phyloP scores from a whole-genome alignment of 768 basidiomycete genomes.

The Pleurotus djamor region DNA sequence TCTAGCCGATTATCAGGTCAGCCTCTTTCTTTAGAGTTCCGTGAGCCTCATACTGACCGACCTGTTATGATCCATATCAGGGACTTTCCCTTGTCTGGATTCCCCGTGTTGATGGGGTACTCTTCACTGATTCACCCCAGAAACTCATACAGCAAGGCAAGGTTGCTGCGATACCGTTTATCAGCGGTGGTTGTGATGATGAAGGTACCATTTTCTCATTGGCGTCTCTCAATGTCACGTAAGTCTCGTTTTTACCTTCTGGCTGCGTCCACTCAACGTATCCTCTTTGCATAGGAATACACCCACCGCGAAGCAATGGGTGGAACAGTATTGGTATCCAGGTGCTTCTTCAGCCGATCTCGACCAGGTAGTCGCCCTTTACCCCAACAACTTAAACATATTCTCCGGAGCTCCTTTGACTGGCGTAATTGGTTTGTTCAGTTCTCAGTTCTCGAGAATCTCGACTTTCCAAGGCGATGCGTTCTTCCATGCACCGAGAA shows the following conservation, averaged over 20 bases:
- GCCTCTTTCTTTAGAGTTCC: background rate
- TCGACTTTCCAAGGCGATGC: slow-evolving; percentile 33
- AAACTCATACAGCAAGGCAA: slow-evolving; percentile 18
- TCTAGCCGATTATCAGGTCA: slow-evolving; percentile 14
- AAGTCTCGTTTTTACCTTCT: background rate
- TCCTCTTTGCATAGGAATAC: slow-evolving; percentile 14
- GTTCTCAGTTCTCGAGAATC: slow-evolving; percentile 32
- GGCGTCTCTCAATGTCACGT: slow-evolving; percentile 21
- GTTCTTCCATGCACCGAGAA: slow-evolving; percentile 31
- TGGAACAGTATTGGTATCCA: slow-evolving; percentile 10
- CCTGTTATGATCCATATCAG: slow-evolving; percentile 16
- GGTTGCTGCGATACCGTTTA: slow-evolving; percentile 29
- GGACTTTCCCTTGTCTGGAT: slow-evolving; percentile 28
- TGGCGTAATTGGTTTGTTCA: slow-evolving; percentile 20
- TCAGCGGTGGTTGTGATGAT: slow-evolving; percentile 33
- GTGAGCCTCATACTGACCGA: background rate
- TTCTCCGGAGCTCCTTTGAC: slow-evolving; percentile 36
- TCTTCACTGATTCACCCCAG: slow-evolving; percentile 20
- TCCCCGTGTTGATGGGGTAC: slow-evolving; percentile 25
- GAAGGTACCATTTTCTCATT: slow-evolving; percentile 31
- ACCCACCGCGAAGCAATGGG: slow-evolving; percentile 20
- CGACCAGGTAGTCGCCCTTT: background rate
- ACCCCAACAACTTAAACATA: slow-evolving; percentile 19
- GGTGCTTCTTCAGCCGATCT: background rate
- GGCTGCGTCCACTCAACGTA: background rate